phyloP scores from a whole-genome alignment of 148 eudicot species.

The Vaccinium macrocarpon region DNA sequence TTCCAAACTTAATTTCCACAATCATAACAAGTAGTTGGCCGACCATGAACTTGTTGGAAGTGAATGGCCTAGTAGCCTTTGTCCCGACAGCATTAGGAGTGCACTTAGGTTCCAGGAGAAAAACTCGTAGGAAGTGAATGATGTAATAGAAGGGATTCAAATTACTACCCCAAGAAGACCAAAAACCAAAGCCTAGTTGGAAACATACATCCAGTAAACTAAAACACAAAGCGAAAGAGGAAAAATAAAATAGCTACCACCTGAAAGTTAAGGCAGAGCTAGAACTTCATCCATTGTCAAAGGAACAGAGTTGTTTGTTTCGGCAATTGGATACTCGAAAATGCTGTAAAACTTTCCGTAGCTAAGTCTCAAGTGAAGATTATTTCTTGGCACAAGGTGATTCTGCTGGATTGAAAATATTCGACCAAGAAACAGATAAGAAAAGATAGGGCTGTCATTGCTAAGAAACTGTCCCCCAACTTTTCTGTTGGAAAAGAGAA shows the following conservation, averaged over 20 bases:
- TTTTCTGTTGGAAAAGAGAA: background rate
- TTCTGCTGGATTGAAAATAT: background rate
- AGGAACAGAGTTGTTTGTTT: background rate
- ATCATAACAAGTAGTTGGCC: too few relatives aligned
- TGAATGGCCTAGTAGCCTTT: too few relatives aligned
- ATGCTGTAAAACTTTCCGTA: background rate
- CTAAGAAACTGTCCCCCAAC: background rate
- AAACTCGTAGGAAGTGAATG: too few relatives aligned
- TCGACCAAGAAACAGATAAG: background rate
- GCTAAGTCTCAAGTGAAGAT: background rate
- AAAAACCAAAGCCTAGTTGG: background rate
- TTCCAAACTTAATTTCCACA: too few relatives aligned
- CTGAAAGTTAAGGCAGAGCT: background rate
- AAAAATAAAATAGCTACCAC: background rate
- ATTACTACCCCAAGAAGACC: background rate
- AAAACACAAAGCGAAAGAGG: background rate
- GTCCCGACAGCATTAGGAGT: too few relatives aligned
- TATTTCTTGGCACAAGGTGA: background rate
- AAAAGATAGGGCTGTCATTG: background rate
- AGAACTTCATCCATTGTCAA: background rate
- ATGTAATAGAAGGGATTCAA: background rate
- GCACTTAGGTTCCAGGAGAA: too few relatives aligned
- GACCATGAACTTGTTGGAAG: too few relatives aligned
- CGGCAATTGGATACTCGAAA: background rate
- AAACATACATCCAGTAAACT: background rate